A percentile compares a stretch with the other conserved stretches of the same genome.
These are phyloP conservation scores for Penicillium bovifimosum DNA, from an alignment of 495 filamentous ascomycete species.

Conservation along the genomic window DNA sequence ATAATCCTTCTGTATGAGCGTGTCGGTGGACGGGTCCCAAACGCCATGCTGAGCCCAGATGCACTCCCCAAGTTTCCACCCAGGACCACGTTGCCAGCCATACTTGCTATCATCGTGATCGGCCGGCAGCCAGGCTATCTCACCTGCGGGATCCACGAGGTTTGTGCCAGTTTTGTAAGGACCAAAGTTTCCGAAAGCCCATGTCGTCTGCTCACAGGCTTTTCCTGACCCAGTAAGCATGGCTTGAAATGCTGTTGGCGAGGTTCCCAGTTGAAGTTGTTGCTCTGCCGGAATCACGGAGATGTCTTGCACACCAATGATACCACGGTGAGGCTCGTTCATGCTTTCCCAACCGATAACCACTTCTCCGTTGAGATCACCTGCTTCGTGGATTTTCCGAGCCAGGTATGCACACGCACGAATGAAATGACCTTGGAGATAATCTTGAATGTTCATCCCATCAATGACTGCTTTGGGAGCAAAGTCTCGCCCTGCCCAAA, in stretches of 20 bases:
- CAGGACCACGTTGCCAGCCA: conserved; percentile 81
- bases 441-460: conserved; percentile 94
- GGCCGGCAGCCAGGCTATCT: conserved; percentile 73
- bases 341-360: conserved; percentile 94
- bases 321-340: conserved; percentile 89
- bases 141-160: conserved; percentile 83
- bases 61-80: conserved; percentile 89
- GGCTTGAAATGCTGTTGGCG: conserved; percentile 90
- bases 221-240: conserved; percentile 85
- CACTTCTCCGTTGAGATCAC: conserved; percentile 78
- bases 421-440: conserved; percentile 83
- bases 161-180: conserved; percentile 80
- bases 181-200: conserved; percentile 89
- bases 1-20: conserved; percentile 77
- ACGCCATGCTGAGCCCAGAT: conserved; percentile 96
- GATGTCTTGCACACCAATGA: conserved; percentile 82
- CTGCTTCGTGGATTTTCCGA: conserved; percentile 79
- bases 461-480: conserved; percentile 94
- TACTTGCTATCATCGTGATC: conserved; percentile 82
- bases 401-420: conserved; percentile 75
- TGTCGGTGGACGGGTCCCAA: conserved; percentile 80
- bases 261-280: conserved; percentile 87
- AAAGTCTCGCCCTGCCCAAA: conserved; percentile 90
- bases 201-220: conserved; percentile 81
- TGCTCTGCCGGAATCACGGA: conserved; percentile 79